Evolutionary conservation across 2,329 filamentous ascomycete species (phyloP).

Genomic region (Ophiosphaerella narmari): DNA sequence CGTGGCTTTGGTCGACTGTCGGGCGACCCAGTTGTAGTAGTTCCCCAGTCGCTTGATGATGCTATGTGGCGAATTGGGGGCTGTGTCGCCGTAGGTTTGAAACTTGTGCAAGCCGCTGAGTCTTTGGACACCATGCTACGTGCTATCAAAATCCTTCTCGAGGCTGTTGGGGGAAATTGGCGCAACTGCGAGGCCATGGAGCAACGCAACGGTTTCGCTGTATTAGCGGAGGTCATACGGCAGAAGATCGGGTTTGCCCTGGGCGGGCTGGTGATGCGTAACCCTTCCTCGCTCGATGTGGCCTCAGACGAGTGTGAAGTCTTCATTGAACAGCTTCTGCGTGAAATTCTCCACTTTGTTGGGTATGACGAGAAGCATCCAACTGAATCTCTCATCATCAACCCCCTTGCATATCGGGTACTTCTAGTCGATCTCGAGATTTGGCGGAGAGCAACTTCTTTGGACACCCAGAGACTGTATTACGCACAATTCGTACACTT

Average conservation of each 20-base stretch:
- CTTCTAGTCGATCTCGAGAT: slow-evolving; percentile 91
- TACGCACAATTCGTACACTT: slow-evolving; percentile 92
- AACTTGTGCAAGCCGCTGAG: slow-evolving; percentile 77
- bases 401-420: slow-evolving; percentile 90
- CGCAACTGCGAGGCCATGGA: slow-evolving; percentile 98
- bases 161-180: slow-evolving; percentile 89
- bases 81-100: slow-evolving; percentile 82
- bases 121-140: slow-evolving; percentile 73
- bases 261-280: slow-evolving; percentile 56
- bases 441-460: slow-evolving; percentile 76
- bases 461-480: slow-evolving; percentile 82
- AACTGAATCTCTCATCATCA: slow-evolving; percentile 89
- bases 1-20: slow-evolving; percentile 83
- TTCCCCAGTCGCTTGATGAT: slow-evolving; percentile 86
- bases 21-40: slow-evolving; percentile 78
- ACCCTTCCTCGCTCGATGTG: slow-evolving; percentile 42
- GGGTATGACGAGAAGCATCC: slow-evolving; percentile 83
- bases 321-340: slow-evolving; percentile 67
- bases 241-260: slow-evolving; percentile 71
- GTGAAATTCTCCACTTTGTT: slow-evolving; percentile 80
- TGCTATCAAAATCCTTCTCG: slow-evolving; percentile 81
- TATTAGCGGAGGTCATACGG: slow-evolving; percentile 80
- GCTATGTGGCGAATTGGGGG: slow-evolving; percentile 92
- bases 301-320: slow-evolving; percentile 52
- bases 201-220: slow-evolving; percentile 88